These are phyloP conservation scores for Flaveria robusta DNA, from an alignment of 129 eudicot genomes.

Conservation along the genomic window DNA sequence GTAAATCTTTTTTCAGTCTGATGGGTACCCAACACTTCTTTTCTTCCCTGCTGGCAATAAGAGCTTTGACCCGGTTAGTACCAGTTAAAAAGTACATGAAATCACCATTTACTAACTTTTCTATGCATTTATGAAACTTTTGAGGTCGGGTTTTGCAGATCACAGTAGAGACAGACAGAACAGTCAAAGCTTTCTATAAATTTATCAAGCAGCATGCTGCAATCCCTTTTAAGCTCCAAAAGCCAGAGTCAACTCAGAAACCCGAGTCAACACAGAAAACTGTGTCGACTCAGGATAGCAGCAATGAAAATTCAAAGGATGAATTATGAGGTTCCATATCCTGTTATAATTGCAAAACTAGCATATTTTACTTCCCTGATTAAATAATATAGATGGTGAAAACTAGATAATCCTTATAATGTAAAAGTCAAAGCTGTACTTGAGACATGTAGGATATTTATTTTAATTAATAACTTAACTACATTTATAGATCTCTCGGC, in stretches of 20 bases:
- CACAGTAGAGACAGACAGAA: conserved; percentile 59
- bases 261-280: conserved; percentile 33
- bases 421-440: conserved; percentile 30
- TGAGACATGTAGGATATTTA: conserved; percentile 24
- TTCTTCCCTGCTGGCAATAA: conserved; percentile 92
- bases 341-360: conserved; percentile 27
- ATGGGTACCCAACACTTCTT: conserved; percentile 84
- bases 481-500: conserved; percentile 4
- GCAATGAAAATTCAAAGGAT: conserved; percentile 48
- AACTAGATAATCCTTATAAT: background rate
- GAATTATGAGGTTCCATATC: conserved; percentile 38
- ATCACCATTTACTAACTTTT: background rate
- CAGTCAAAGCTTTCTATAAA: conserved; percentile 66
- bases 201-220: conserved; percentile 75
- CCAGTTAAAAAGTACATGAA: conserved; percentile 7
- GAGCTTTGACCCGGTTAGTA: conserved; percentile 76
- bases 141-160: conserved; percentile 46
- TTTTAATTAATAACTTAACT: background rate
- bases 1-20: conserved; percentile 46
- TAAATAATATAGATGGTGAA: conserved; percentile 18
- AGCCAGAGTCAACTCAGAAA: conserved; percentile 46
- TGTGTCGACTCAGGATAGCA: conserved; percentile 25
- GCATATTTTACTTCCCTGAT: conserved; percentile 20
- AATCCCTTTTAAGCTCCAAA: conserved; percentile 74
- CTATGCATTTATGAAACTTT: background rate